phyloP scores from a whole-genome alignment of 305 asterid genomes.

The Andrographis paniculata region DNA sequence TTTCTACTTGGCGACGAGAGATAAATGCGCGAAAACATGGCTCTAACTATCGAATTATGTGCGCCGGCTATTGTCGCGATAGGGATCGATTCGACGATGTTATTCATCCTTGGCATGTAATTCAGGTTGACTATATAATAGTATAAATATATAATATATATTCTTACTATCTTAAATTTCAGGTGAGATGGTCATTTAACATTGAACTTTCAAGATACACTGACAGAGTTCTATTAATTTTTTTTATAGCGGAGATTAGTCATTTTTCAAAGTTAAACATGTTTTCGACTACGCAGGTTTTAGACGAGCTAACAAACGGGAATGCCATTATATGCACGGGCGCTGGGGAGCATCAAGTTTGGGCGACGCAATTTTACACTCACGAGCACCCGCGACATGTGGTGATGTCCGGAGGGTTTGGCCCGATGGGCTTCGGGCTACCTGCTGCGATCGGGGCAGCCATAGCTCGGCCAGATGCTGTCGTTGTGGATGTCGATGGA shows the following conservation, averaged over 20 bases:
- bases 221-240: too few relatives aligned
- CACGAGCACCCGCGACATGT: conserved; percentile 25
- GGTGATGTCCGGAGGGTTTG: conserved; percentile 35
- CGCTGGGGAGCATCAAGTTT: conserved; percentile 43
- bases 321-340: conserved; percentile 32
- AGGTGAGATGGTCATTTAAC: too few relatives aligned
- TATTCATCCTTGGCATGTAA: conserved; percentile 43
- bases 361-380: conserved; percentile 36
- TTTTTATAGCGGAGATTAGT: too few relatives aligned
- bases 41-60: conserved; percentile 19
- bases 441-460: conserved; percentile 46
- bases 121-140: too few relatives aligned
- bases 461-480: conserved; percentile 30
- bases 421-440: conserved; percentile 42
- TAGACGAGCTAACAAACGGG: conserved; percentile 38
- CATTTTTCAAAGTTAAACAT: too few relatives aligned
- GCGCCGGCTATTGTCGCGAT: too few relatives aligned
- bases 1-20: conserved; percentile 36
- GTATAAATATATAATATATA: too few relatives aligned
- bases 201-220: too few relatives aligned
- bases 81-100: too few relatives aligned
- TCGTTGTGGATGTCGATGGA: conserved; percentile 40
- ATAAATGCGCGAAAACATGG: conserved; percentile 26
- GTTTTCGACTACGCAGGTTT: too few relatives aligned
- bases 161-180: too few relatives aligned